Base-by-base conservation (phyloP, 2,329 filamentous ascomycete genomes). In the Nakataea oryzae region DNA sequence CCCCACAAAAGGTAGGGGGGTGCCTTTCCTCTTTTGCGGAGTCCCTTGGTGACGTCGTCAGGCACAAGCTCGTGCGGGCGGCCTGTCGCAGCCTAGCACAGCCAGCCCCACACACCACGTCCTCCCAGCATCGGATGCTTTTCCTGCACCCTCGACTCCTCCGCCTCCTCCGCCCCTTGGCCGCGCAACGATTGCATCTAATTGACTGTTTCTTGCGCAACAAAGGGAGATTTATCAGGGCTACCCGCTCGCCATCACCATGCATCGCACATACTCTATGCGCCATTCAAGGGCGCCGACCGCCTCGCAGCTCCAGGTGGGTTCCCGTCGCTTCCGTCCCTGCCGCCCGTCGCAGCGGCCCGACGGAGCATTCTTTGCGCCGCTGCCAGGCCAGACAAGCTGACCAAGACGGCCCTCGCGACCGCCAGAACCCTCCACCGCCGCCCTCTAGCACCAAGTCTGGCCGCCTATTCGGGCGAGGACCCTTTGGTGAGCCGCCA, bases 241-340 rank as follows among this genome's bases (percentile, higher is more conserved):
- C 2, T n/a, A 50, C 8, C 24, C 41, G 41, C 21, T 5, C 41
- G 29, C 47, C 50, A 21, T 64, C 77, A 78, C 65, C 63, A 99
- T 99, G 93, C 95, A 99, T 85, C 92, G 93, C 76, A 97, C 95
- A 68, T 99, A 97, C 77, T 96, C 92, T 71, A 96, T 97, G 95
- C 93, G 95, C 88, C 90, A 96, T 79, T 89, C 90, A 77, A 88
- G 95, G 83, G 91, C 91, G 77, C 95, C 95, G 59, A 99, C 95
- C 68, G 95, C 95, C 72, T 96, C 92, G 72, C 83, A 86, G 72
- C 79, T 86, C 57, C 82, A 86, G 75, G 83, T 85, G 71, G 21
- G 41, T 50, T 50, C 17, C 41, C 17, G 24, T 60, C 27, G n/a
- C 57, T 54, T 59, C 28, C n/a, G 56, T 56, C 61, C 60, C 61